A percentile compares a stretch with the other conserved stretches of the same genome.
These are phyloP conservation scores for Artemisia tridentata DNA, from an alignment of 129 eudicot genomes.

Conservation along the genomic window DNA sequence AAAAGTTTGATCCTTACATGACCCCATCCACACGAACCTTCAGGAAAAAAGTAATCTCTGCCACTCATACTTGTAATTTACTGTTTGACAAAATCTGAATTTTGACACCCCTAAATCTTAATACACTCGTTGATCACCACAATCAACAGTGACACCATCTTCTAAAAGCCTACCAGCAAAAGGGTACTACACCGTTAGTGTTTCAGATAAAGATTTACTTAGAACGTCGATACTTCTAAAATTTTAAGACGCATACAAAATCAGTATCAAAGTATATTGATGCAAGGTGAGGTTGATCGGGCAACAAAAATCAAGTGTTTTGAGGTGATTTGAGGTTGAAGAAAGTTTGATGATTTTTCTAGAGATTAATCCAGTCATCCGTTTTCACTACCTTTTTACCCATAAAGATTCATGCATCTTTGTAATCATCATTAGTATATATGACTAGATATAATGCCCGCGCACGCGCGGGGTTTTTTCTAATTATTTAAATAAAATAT, in stretches of 20 bases:
- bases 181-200: conserved; percentile 34
- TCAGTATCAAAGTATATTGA: background rate
- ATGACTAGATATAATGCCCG: too few relatives aligned
- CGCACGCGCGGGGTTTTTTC: too few relatives aligned
- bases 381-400: background rate
- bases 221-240: conserved; percentile 2
- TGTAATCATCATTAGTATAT: background rate
- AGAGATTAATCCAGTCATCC: conserved; percentile 16
- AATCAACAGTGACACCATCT: conserved; percentile 31
- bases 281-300: conserved; percentile 30
- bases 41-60: conserved; percentile 22
- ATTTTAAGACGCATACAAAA: conserved; percentile 20
- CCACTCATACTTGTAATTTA: conserved; percentile 14
- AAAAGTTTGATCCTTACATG: conserved; percentile 19
- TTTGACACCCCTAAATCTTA: conserved; percentile 1
- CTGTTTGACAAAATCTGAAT: conserved; percentile 20
- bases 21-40: conserved; percentile 32
- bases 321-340: conserved; percentile 29
- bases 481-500: too few relatives aligned
- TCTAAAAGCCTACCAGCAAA: conserved; percentile 31
- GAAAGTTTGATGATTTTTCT: conserved; percentile 30
- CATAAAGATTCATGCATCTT: background rate
- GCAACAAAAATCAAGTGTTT: conserved; percentile 26
- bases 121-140: conserved; percentile 28
- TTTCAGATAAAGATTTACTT: conserved; percentile 27